Evolutionary conservation across 2,329 filamentous ascomycete species (phyloP), one percentile per base, ranked within the genome.

Genomic region (Keithomyces neogunnii): DNA sequence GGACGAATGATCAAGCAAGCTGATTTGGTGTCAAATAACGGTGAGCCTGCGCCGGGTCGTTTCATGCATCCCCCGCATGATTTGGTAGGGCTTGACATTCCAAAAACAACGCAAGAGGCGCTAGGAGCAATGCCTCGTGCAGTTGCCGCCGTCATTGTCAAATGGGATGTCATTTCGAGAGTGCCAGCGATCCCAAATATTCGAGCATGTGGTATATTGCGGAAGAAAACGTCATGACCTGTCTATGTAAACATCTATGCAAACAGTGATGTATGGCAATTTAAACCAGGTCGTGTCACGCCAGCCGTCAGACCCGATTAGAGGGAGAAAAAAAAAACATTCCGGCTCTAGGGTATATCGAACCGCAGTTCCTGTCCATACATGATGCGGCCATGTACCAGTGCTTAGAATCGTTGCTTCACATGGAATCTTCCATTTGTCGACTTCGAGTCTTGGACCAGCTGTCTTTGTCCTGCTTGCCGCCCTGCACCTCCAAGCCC

Each of bases 381-480:
- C 8, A 40, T 13, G 11, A 39, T n/a, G 28, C 4, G 19, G 29
- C 44, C n/a, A n/a, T n/a, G 28, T 9, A 45, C 19, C 33, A 5
- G 11, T n/a, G 26, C 7, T 13, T 40, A 40, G n/a, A 40, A 7
- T 26, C n/a, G n/a, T 43, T 26, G 40, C 51, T 54, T 70, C 62
- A 84, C 80, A 83, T 83, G 55, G 75, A 82, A 59, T 85, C 82
- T 62, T 85, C 84, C 71, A 84, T 78, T 74, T 85, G 85, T 57
- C 77, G 72, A 62, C 81, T 85, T 60, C 84, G 75, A 31, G 80
- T 77, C 71, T 80, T 85, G 53, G 74, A 71, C 81, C 83, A 88
- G 56, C 74, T 75, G 51, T 87, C 83, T 59, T 73, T 76, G 62
- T 88, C 83, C 55, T 74, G 66, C 72, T 82, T 81, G 2, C 85